A percentile compares a stretch with the other conserved stretches of the same genome.
These are phyloP conservation scores for Saussurea involucrata DNA, from an alignment of 129 eudicot genomes.

Conservation along the genomic window DNA sequence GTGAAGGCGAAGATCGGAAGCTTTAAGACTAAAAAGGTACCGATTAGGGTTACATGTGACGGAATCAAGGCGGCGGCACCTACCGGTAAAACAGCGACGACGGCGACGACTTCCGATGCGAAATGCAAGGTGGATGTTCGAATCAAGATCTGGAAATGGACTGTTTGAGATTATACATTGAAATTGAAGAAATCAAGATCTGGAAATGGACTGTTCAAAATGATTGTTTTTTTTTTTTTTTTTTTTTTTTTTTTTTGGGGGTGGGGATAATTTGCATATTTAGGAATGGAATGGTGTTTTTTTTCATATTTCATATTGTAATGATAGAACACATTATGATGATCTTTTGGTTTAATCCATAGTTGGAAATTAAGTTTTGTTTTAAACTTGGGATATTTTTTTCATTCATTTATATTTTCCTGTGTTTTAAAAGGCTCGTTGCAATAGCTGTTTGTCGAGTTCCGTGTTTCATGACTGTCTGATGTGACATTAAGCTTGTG, in stretches of 20 bases:
- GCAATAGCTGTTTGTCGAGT: no score
- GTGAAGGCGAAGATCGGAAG: slow-evolving; percentile 59
- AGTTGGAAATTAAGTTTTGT: slow-evolving; percentile 17
- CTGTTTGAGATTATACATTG: slow-evolving; percentile 15
- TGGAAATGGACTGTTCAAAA: slow-evolving; percentile 3
- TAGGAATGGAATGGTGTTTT: slow-evolving; percentile 5
- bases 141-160: slow-evolving; percentile 69
- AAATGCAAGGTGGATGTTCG: slow-evolving; percentile 69
- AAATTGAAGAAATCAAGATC: slow-evolving; percentile 14
- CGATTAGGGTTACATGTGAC: slow-evolving; percentile 53
- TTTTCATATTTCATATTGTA: background rate
- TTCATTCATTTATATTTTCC: background rate
- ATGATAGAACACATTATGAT: slow-evolving; percentile 20
- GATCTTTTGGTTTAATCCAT: slow-evolving; percentile 3
- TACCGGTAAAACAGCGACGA: slow-evolving; percentile 48
- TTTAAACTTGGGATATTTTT: background rate
- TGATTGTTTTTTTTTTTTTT: background rate
- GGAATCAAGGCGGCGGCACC: slow-evolving; percentile 48
- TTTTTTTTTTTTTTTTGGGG: background rate
- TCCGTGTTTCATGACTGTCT: no score
- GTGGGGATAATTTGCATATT: slow-evolving; percentile 8
- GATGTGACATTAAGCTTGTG: no score
- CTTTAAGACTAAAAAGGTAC: slow-evolving; percentile 49
- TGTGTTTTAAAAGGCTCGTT: no score
- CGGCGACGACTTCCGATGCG: slow-evolving; percentile 39